Conservation (phyloP, 306 rosid species). For the Vigna hirtella region DNA sequence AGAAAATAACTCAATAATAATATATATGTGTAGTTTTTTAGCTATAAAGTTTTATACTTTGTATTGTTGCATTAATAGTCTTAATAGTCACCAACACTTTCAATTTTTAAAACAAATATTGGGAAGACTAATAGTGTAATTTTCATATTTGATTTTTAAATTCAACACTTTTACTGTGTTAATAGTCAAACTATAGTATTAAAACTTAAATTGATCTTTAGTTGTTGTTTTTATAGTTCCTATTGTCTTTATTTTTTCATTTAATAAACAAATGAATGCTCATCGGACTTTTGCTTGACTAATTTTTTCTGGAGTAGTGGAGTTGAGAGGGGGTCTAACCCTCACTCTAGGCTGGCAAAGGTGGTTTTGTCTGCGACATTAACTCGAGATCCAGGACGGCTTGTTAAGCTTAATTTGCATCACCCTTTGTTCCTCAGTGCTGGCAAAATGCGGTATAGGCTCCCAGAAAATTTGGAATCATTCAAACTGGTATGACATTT, state of each 20-base stretch:
- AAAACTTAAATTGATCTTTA: slow-evolving; percentile 18
- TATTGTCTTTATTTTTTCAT: background rate
- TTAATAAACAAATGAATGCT: slow-evolving; percentile 3
- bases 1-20: background rate
- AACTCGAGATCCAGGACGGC: slow-evolving; percentile 91
- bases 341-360: slow-evolving; percentile 83
- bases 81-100: background rate
- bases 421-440: slow-evolving; percentile 83
- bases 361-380: slow-evolving; percentile 88
- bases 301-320: slow-evolving; percentile 66
- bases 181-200: background rate
- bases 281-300: background rate
- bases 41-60: background rate
- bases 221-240: background rate
- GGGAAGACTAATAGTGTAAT: background rate
- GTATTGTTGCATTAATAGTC: slow-evolving; percentile 8
- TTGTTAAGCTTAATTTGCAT: slow-evolving; percentile 81
- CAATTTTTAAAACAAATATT: slow-evolving; percentile 3
- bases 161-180: slow-evolving; percentile 15
- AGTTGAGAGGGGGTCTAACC: slow-evolving; percentile 84
- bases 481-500: slow-evolving; percentile 69
- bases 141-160: slow-evolving; percentile 11
- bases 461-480: slow-evolving; percentile 84
- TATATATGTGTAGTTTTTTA: background rate
- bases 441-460: slow-evolving; percentile 80